phyloP scores from a whole-genome alignment of 1,139 yeast genomes.

The Suhomyces panamericanus region DNA sequence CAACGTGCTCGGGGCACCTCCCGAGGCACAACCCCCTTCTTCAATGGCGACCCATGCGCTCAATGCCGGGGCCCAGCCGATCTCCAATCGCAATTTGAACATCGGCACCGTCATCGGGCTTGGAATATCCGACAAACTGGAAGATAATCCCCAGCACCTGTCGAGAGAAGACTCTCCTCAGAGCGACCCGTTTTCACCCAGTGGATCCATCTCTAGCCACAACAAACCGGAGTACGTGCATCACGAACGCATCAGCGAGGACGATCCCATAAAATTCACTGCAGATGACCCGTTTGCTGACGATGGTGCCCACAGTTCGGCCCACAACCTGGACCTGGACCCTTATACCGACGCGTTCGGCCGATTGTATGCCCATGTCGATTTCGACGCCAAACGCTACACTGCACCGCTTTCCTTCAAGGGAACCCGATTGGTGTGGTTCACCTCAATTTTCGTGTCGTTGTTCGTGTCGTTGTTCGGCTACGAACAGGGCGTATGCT shows the following conservation, averaged over 20 bases:
- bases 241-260: conserved; percentile 8
- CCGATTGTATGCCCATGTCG: conserved; percentile 37
- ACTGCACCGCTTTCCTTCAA: conserved; percentile 37
- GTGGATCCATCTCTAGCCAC: conserved; percentile 9
- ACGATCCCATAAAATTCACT: conserved; percentile 7
- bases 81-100: conserved; percentile 5
- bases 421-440: conserved; percentile 55
- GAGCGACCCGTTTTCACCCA: neutral
- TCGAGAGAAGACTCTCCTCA: neutral
- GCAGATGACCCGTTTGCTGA: conserved; percentile 18
- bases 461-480: conserved; percentile 85
- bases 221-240: conserved; percentile 4
- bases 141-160: neutral
- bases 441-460: conserved; percentile 80
- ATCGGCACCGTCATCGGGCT: neutral
- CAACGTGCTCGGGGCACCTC: neutral
- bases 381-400: conserved; percentile 39
- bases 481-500: conserved; percentile 90
- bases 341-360: conserved; percentile 32
- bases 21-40: neutral
- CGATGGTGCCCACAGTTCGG: conserved; percentile 37
- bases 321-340: conserved; percentile 17
- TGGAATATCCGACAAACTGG: neutral
- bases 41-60: conserved; percentile 2
- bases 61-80: conserved; percentile 2